phyloP scores from a whole-genome alignment of 257 asterid species.

The Cruciata laevipes region DNA sequence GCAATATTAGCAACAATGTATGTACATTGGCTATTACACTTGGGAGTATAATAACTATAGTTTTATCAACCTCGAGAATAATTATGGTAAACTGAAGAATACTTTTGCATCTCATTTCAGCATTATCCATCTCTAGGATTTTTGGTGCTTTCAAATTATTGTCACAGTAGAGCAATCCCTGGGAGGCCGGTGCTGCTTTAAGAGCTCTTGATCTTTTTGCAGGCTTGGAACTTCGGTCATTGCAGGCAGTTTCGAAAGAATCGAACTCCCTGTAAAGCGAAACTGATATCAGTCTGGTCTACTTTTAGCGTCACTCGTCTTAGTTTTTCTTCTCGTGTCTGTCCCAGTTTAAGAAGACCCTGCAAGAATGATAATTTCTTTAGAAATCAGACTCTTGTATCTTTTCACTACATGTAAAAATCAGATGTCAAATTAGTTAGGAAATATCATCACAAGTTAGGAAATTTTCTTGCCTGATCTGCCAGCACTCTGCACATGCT shows the following conservation, averaged over 20 bases:
- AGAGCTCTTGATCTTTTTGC: not conserved
- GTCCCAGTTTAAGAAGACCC: slow-evolving; percentile 89
- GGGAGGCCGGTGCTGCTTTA: not conserved
- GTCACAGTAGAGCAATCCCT: not conserved
- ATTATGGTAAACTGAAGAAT: not conserved
- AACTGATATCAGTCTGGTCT: slow-evolving; percentile 66
- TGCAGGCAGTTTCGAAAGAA: slow-evolving; percentile 86
- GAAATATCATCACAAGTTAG: not conserved
- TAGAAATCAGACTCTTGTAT: slow-evolving; percentile 4
- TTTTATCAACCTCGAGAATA: not conserved
- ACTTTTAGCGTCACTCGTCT: slow-evolving; percentile 66
- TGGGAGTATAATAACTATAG: not conserved
- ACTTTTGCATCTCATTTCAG: not conserved
- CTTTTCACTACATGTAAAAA: slow-evolving; percentile 1
- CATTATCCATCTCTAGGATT: not conserved
- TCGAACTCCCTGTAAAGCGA: slow-evolving; percentile 94
- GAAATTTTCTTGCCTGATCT: slow-evolving; percentile 65
- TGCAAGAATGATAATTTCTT: slow-evolving; percentile 24
- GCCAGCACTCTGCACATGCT: slow-evolving; percentile 83
- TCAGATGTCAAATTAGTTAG: not conserved
- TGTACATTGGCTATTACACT: not conserved
- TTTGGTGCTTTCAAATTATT: not conserved
- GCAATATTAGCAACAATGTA: not conserved
- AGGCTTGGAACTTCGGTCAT: slow-evolving; percentile 13
- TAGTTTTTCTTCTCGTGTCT: slow-evolving; percentile 70